These are phyloP conservation scores for Blastomyces gilchristii DNA, from an alignment of 2,329 filamentous ascomycete species.

Conservation along the genomic window DNA sequence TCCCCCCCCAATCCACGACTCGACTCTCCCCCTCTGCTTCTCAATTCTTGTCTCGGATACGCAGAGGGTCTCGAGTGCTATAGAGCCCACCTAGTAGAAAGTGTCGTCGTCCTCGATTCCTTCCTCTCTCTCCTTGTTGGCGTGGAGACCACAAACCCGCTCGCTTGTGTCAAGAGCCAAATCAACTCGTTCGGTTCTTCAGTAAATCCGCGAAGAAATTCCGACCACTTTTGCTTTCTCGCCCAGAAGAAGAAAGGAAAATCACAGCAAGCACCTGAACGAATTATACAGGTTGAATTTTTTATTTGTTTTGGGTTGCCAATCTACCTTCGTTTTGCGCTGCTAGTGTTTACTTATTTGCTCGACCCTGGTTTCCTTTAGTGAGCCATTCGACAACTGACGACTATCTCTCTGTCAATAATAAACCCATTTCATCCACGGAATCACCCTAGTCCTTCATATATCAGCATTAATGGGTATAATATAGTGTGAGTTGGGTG, in stretches of 20 bases:
- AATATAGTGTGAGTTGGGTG: neutral
- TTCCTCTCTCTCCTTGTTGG: neutral
- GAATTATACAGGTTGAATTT: neutral
- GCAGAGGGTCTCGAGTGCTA: neutral
- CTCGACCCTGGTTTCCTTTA: neutral
- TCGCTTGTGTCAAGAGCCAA: too few species aligned
- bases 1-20: neutral
- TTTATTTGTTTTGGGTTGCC: neutral
- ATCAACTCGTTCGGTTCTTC: too few species aligned
- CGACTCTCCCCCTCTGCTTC: neutral
- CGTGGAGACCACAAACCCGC: neutral
- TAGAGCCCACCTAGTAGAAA: neutral
- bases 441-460: neutral
- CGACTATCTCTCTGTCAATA: neutral
- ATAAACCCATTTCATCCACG: neutral
- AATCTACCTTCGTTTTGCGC: neutral
- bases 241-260: neutral
- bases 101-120: neutral
- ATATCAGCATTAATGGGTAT: neutral
- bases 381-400: neutral
- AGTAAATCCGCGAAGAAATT: neutral
- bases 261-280: neutral
- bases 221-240: neutral
- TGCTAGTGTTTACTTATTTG: neutral
- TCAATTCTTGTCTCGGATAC: neutral